Evolutionary conservation across 2,329 filamentous ascomycete genomes (phyloP).

Genomic region (Epichloe aotearoae): DNA sequence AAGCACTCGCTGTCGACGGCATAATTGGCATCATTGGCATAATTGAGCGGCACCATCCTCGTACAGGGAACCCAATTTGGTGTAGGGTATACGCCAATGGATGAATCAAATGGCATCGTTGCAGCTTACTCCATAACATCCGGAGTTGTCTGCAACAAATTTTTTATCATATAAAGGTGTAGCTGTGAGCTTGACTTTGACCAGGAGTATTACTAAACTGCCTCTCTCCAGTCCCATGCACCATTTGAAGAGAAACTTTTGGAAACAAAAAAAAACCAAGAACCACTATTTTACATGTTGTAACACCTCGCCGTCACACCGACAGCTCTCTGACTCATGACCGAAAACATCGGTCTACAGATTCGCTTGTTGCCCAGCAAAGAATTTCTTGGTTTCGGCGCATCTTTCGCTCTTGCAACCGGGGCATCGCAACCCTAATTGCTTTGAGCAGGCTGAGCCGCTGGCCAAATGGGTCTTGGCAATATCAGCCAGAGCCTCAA

Average conservation of each 20-base stretch:
- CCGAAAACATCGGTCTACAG: constrained; percentile 6
- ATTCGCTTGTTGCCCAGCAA: constrained; percentile 29
- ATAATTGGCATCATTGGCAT: too few relatives aligned
- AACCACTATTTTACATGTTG: constrained; percentile 1
- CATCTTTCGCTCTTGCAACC: constrained; percentile 87
- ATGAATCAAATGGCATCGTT: too few relatives aligned
- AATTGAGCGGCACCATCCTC: too few relatives aligned
- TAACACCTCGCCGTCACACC: constrained; percentile 2
- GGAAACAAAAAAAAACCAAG: neutral
- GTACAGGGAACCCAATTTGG: too few relatives aligned
- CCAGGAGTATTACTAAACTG: too few relatives aligned
- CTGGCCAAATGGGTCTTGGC: constrained; percentile 66
- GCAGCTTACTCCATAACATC: too few relatives aligned
- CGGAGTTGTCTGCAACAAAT: too few relatives aligned
- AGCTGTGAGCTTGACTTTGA: too few relatives aligned
- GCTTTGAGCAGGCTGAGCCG: constrained; percentile 55
- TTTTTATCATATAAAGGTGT: too few relatives aligned
- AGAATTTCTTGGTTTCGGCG: constrained; percentile 60
- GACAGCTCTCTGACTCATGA: neutral
- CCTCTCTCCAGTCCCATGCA: neutral
- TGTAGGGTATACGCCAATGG: too few relatives aligned
- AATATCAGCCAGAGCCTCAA: constrained; percentile 76
- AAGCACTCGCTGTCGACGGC: too few relatives aligned
- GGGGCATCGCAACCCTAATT: constrained; percentile 86
- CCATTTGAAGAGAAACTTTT: neutral